phyloP scores from a whole-genome alignment of 1,139 yeast species.

The Candida smagusa region DNA sequence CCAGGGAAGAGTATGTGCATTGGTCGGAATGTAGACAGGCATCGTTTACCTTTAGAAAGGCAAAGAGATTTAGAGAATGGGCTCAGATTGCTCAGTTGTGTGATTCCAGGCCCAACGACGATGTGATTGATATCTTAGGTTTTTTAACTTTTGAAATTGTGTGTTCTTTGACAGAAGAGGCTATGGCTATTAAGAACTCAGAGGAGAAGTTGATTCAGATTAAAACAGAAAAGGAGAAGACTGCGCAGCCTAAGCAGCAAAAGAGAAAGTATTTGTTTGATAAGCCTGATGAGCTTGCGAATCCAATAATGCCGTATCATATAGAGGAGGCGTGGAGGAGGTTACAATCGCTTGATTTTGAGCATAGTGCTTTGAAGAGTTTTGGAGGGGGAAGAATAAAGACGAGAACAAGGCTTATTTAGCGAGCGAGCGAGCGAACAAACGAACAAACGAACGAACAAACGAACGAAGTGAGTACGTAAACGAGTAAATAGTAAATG shows the following conservation, averaged over 20 bases:
- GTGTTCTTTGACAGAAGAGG: conserved; percentile 90
- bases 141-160: conserved; percentile 95
- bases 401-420: conserved; percentile 41
- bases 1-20: conserved; percentile 94
- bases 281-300: conserved; percentile 84
- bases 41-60: conserved; percentile 89
- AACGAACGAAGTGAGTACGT: too few species aligned
- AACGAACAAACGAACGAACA: too few species aligned
- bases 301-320: conserved; percentile 80
- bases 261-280: conserved; percentile 71
- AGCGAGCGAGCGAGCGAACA: conserved; percentile 2
- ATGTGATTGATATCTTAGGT: conserved; percentile 92
- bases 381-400: conserved; percentile 70
- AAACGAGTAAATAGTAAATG: too few species aligned
- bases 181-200: conserved; percentile 71
- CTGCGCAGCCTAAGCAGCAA: conserved; percentile 17
- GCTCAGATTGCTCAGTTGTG: conserved; percentile 82
- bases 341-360: conserved; percentile 60
- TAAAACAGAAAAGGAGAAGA: conserved; percentile 29
- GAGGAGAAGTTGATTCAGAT: conserved; percentile 50
- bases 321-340: conserved; percentile 91
- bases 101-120: conserved; percentile 92
- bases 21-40: conserved; percentile 99
- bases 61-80: conserved; percentile 94
- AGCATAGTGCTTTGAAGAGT: conserved; percentile 64